Conservation (phyloP, 2,329 filamentous ascomycete genomes). For the Scedosporium apiospermum region DNA sequence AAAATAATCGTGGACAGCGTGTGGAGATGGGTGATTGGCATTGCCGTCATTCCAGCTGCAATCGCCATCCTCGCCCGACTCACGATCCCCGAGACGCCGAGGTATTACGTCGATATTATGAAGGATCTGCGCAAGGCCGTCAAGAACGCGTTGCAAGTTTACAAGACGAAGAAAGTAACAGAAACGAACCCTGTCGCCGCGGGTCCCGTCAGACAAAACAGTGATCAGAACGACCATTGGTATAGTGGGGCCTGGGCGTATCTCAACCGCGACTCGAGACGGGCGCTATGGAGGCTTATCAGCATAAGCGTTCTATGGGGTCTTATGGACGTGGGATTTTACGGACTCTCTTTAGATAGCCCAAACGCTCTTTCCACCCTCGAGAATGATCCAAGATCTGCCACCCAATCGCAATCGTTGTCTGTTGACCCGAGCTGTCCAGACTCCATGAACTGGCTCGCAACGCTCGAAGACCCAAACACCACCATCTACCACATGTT, state of each 20-base stretch:
- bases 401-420: neutral
- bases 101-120: slow-evolving; percentile 17
- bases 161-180: neutral
- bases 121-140: slow-evolving; percentile 15
- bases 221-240: slow-evolving; percentile 4
- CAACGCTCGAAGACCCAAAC: neutral
- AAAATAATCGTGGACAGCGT: slow-evolving; percentile 30
- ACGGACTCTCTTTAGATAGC: slow-evolving; percentile 40
- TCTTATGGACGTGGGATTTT: slow-evolving; percentile 45
- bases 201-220: neutral
- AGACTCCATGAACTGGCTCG: slow-evolving; percentile 12
- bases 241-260: slow-evolving; percentile 8
- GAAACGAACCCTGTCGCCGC: neutral
- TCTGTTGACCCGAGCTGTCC: neutral
- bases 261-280: slow-evolving; percentile 8
- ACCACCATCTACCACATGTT: slow-evolving; percentile 12
- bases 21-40: slow-evolving; percentile 39
- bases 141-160: slow-evolving; percentile 2
- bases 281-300: slow-evolving; percentile 24
- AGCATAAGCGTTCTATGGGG: slow-evolving; percentile 40
- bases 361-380: slow-evolving; percentile 17
- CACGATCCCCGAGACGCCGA: slow-evolving; percentile 39
- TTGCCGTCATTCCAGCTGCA: slow-evolving; percentile 35
- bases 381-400: neutral
- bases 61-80: slow-evolving; percentile 37